phyloP scores from a whole-genome alignment of 78 protist genomes.

The Dictyostelium firmibasis region DNA sequence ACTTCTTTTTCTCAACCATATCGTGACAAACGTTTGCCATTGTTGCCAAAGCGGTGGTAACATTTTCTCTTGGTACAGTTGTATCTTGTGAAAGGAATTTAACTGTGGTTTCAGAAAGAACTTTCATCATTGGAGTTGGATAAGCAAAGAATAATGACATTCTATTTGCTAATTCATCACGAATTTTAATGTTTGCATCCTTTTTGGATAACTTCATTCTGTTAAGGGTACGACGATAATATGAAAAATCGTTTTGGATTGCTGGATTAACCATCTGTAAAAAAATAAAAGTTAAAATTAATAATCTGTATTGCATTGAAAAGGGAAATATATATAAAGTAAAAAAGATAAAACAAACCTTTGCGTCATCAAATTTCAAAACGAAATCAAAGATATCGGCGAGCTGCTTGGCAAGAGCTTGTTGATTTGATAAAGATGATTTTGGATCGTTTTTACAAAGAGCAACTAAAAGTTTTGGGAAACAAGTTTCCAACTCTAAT shows the following conservation, averaged over 20 bases:
- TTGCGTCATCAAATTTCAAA: slow-evolving; percentile 87
- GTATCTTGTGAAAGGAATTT: slow-evolving; percentile 81
- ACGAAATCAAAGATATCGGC: slow-evolving; percentile 91
- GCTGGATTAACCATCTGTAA: slow-evolving; percentile 87
- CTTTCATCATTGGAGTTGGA: slow-evolving; percentile 92
- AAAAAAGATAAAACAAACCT: slow-evolving; percentile 30
- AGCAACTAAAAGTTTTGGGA: slow-evolving; percentile 88
- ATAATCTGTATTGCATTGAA: no score
- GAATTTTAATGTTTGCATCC: slow-evolving; percentile 82
- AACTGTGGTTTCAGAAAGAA: slow-evolving; percentile 77
- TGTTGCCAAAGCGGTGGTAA: slow-evolving; percentile 67
- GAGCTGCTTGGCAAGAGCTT: slow-evolving; percentile 91
- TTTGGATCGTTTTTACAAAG: slow-evolving; percentile 83
- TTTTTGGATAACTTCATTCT: slow-evolving; percentile 83
- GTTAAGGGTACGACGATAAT: slow-evolving; percentile 88
- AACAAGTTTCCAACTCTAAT: slow-evolving; percentile 71
- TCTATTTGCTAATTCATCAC: slow-evolving; percentile 88
- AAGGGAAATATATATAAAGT: not conserved
- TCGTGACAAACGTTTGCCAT: slow-evolving; percentile 88
- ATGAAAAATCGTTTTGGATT: slow-evolving; percentile 91
- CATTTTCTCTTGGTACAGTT: slow-evolving; percentile 83
- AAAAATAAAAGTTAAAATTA: no score
- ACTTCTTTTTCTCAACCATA: slow-evolving; percentile 82
- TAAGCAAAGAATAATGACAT: slow-evolving; percentile 91
- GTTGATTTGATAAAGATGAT: slow-evolving; percentile 78